Base-by-base conservation (phyloP, 495 filamentous ascomycete genomes). In the Tuber magnatum region DNA sequence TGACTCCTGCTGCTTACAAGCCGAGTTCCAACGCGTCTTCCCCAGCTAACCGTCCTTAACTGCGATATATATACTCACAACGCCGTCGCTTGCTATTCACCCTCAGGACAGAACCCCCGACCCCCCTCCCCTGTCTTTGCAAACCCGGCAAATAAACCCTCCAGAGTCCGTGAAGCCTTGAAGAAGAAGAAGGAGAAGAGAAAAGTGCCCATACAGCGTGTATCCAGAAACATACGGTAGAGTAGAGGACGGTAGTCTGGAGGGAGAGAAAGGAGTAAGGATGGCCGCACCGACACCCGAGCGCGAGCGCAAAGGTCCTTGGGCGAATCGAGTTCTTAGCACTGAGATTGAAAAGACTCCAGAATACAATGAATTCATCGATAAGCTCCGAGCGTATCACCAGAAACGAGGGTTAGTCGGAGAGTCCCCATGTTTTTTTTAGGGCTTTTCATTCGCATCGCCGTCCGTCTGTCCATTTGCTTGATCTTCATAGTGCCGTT, bases 291-390 rank as follows among this genome's bases (percentile, higher is more conserved):
- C 72, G 51, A 79, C 77, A 69, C 77, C 75, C 28, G 75, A 81
- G 76, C 77, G 80, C 73, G 81, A 81, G 80, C 78, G 78, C 65
- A 74, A 70, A 76, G 75, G 75, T 70, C 81, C 73, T 44, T 86
- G 85, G 80, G 86, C 87, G 73, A 83, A 83, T 76, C 79, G 82
- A 75, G 72, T 79, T 20, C 75, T 79, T 51, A 83, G 83, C 68
- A 86, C 85, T 39, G 85, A 85, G 56, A 83, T 87, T 80, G 87
- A 86, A 61, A 83, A 82, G 74, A 90, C 87, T 0, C 85, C 85
- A 24, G 91, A 92, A 81, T 91, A 92, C 83, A 86, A 88, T 40
- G 87, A 89, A 73, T 93, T 94, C 81, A 89, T 94, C 76, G 84
- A 88, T 78, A 88, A 90, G 73, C 83, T 94, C 39, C 85, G 84